Percentiles rank a stretch among this genome's conserved stretches.
These are phyloP conservation scores for Schwanniomyces polymorphus DNA, from an alignment of 805 yeast genomes.

Conservation along the genomic window DNA sequence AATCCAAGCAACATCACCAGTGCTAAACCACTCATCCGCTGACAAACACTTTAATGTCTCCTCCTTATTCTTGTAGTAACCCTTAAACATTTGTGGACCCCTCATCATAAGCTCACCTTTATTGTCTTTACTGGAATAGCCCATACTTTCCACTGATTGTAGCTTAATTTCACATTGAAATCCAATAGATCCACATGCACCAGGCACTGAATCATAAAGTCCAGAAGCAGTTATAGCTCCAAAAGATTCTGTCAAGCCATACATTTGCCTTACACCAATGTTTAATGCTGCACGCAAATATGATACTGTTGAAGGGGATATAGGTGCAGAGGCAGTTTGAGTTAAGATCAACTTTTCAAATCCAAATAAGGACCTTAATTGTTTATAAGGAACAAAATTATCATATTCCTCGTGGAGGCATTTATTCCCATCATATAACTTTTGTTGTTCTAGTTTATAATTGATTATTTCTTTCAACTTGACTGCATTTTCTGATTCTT, in stretches of 20 bases:
- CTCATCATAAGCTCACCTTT: conserved; percentile 53
- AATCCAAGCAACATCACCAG: conserved; percentile 63
- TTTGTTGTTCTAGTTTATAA: conserved; percentile 22
- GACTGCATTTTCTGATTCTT: conserved; percentile 9
- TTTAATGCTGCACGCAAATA: conserved; percentile 24
- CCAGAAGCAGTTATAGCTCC: conserved; percentile 19
- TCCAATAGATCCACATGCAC: conserved; percentile 23
- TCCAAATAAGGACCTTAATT: conserved; percentile 30
- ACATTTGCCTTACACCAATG: conserved; percentile 31
- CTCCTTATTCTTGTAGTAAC: conserved; percentile 56
- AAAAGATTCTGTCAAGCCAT: conserved; percentile 31
- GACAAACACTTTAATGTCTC: conserved; percentile 56
- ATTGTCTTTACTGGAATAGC: conserved; percentile 13
- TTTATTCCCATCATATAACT: conserved; percentile 35
- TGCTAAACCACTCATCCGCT: conserved; percentile 57
- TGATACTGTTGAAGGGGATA: conserved; percentile 20
- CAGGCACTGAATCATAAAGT: conserved; percentile 21
- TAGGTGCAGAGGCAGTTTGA: conserved; percentile 35
- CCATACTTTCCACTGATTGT: conserved; percentile 15
- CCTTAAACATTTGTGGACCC: conserved; percentile 61
- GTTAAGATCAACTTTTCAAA: conserved; percentile 23
- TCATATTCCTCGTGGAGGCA: conserved; percentile 16
- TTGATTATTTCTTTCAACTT: conserved; percentile 17
- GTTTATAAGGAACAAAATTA: conserved; percentile 20
- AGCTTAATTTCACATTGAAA: conserved; percentile 18